Evolutionary conservation across 2,329 filamentous ascomycete genomes (phyloP), one percentile per base, ranked within the genome.

Genomic region (Cercospora janseana): DNA sequence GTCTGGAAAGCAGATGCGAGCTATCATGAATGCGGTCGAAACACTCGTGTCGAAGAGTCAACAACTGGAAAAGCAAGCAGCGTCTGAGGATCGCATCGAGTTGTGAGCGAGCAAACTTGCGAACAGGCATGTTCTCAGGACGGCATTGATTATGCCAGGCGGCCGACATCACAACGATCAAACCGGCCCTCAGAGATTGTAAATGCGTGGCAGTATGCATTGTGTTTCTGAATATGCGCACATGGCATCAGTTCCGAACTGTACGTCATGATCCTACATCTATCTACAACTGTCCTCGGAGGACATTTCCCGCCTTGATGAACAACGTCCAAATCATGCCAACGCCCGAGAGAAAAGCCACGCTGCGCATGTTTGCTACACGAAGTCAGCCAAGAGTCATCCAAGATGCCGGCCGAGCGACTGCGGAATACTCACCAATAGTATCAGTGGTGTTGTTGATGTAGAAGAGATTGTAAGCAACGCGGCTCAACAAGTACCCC

Each of bases 391-490:
- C 3, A 18, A 12, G 20, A 38, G 15, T 35, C 2, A 18, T 12
- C 12, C 12, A 12, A 31, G 15, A 31, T 18, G n/a, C n/a, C n/a
- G n/a, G n/a, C n/a, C n/a, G n/a, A n/a, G n/a, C n/a, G n/a, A n/a
- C n/a, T n/a, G n/a, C n/a, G n/a, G n/a, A n/a, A n/a, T 40, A 49
- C 40, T 51, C 29, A 46, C 57, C 55, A 28, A 57, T 37, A 6
- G 47, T 46, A 28, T 59, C 47, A 26, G 52, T 61, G 29, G 61
- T 61, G 10, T 60, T 59, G 18, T 60, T 60, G 28, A 66, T 59
- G 34, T 65, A 67, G 21, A 63, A 32, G 27, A 60, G 43, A 35
- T 64, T 68, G 48, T 66, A 67, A 32, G 56, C 59, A 7, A 62
- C 51, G 9, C 65, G 47, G 12, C 54, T 61, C 15, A 51, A 53